Base-by-base conservation (phyloP, 345 rosid species). In the Syzygium grande region DNA sequence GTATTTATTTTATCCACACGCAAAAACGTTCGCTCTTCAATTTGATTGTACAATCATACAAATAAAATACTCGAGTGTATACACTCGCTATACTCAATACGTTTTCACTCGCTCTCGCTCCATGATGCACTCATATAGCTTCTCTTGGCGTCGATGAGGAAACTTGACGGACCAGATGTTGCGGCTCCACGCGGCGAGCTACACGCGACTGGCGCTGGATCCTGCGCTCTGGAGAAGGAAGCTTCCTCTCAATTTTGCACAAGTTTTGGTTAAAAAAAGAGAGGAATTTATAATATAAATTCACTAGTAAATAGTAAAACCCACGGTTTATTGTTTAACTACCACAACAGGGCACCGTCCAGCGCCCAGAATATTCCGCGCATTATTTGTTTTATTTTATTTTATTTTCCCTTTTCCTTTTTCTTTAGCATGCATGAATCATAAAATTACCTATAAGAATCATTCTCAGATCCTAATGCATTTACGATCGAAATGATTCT, bases 31-130 rank as follows among this genome's bases (percentile, higher is more conserved):
- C 5, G 5, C 59, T 22, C 59, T 55, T 22, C 3, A 22, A 22
- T 55, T 55, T 55, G 59, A n/a, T n/a, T n/a, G n/a, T n/a, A n/a
- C n/a, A n/a, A n/a, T n/a, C n/a, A n/a, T n/a, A n/a, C n/a, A n/a
- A n/a, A n/a, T n/a, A n/a, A n/a, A n/a, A 22, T 8, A 56, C 61
- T 56, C 27, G 61, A 56, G 27, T 23, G 27, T 23, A 10, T 58
- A 25, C 16, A 2, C 16, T 59, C 0, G 65, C 2, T 27, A 59
- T 27, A 11, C 30, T 27, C 14, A 0, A 59, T 25, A 2, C 65
- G 11, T 59, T 59, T 11, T n/a, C 30, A 3, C 13, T 23, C 10
- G 13, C 9, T 56, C n/a, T 56, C 63, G 63, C 63, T 23, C 63
- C 29, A 4, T 4, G 7, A 59, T 25, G 65, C 30, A 59, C 27